Percentiles rank a stretch among this genome's conserved stretches.
These are phyloP conservation scores for Citrullus mucosospermus DNA, from an alignment of 306 rosid species.

Conservation along the genomic window DNA sequence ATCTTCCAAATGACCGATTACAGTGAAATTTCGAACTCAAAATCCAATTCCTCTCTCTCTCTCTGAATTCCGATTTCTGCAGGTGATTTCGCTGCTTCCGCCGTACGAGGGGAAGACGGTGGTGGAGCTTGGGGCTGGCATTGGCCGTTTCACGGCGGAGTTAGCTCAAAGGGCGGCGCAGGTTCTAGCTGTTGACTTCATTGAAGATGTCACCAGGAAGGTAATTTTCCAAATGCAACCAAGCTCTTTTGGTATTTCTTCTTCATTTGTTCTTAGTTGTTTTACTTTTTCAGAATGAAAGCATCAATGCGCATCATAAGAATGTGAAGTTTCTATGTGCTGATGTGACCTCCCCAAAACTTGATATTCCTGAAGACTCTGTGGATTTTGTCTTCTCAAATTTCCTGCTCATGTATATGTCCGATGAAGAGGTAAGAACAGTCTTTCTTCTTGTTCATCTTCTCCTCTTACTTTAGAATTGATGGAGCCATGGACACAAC, in stretches of 20 bases:
- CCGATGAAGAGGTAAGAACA: constrained; percentile 60
- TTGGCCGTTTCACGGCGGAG: constrained; percentile 84
- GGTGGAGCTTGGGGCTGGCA: constrained; percentile 84
- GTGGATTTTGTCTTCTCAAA: constrained; percentile 78
- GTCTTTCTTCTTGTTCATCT: not conserved
- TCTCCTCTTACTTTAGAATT: not conserved
- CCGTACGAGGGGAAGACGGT: constrained; percentile 66
- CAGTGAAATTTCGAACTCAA: not conserved
- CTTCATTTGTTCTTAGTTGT: not conserved
- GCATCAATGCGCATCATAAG: constrained; percentile 63
- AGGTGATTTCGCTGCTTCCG: constrained; percentile 74
- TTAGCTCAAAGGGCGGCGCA: constrained; percentile 68
- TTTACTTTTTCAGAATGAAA: constrained; percentile 51
- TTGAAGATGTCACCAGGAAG: constrained; percentile 73
- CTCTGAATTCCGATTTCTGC: too few species aligned
- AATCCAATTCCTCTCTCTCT: not conserved
- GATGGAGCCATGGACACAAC: not conserved
- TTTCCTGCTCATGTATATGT: constrained; percentile 88
- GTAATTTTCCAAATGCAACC: constrained; percentile 16
- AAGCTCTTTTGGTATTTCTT: not conserved
- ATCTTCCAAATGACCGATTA: not conserved
- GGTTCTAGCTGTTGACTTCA: constrained; percentile 71
- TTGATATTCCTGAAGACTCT: constrained; percentile 50
- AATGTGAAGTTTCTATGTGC: constrained; percentile 72
- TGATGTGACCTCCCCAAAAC: constrained; percentile 67